phyloP scores from a whole-genome alignment of 768 basidiomycete genomes.

The Boletus reticulatus region DNA sequence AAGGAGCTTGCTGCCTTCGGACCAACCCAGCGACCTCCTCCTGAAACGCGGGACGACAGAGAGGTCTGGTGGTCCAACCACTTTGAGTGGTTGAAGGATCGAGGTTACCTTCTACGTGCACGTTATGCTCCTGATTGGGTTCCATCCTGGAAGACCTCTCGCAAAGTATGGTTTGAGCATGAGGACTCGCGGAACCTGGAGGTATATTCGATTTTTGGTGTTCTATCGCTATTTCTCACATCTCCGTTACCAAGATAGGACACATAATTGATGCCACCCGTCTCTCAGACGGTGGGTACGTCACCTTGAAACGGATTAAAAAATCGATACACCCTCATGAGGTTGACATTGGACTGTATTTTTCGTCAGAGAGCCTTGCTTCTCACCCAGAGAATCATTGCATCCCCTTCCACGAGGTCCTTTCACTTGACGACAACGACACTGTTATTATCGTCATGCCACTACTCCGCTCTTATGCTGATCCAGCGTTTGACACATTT shows the following conservation, averaged over 20 bases:
- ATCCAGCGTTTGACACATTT: slow-evolving; percentile 26
- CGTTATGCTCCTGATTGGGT: slow-evolving; percentile 11
- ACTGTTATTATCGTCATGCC: slow-evolving; percentile 4
- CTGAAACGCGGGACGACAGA: not conserved
- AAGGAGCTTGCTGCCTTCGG: slow-evolving; percentile 1
- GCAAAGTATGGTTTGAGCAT: not conserved
- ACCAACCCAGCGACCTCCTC: not conserved
- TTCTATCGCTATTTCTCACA: not conserved
- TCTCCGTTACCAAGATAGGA: not conserved
- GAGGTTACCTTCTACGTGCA: slow-evolving; percentile 7
- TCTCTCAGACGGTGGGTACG: slow-evolving; percentile 20
- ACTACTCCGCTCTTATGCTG: not conserved
- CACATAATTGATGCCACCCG: slow-evolving; percentile 30
- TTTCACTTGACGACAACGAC: slow-evolving; percentile 6
- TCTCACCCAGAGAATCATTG: slow-evolving; percentile 32
- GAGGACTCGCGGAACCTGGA: not conserved
- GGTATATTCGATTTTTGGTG: slow-evolving; percentile 7
- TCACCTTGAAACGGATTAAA: slow-evolving; percentile 30
- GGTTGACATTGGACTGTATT: slow-evolving; percentile 27
- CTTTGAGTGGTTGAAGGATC: not conserved
- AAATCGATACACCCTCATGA: slow-evolving; percentile 23
- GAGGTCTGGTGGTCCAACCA: slow-evolving; percentile 4
- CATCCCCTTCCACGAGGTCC: slow-evolving; percentile 28
- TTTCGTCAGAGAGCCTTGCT: slow-evolving; percentile 1
- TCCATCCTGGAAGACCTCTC: slow-evolving; percentile 5